phyloP scores from a whole-genome alignment of 768 basidiomycete genomes.

The Xerocomellus chrysenteron region DNA sequence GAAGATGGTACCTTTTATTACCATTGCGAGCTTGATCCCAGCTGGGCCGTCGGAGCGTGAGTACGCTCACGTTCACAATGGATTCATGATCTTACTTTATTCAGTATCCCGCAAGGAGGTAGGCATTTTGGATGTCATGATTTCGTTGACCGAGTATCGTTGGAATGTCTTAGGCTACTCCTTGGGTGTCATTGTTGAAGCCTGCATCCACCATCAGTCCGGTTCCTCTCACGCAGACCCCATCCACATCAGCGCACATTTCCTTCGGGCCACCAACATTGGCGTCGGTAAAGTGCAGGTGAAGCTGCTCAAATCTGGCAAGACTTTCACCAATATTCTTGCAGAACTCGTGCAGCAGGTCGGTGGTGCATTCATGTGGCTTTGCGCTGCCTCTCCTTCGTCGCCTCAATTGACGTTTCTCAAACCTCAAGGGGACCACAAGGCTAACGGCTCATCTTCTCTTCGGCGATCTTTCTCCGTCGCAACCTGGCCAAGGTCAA shows the following conservation, averaged over 20 bases:
- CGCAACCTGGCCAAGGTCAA: conserved; percentile 14
- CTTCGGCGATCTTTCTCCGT: conserved; percentile 47
- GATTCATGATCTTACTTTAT: not conserved
- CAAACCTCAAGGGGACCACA: conserved; percentile 38
- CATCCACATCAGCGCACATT: conserved; percentile 61
- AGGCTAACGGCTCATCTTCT: conserved; percentile 55
- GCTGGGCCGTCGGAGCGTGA: conserved; percentile 48
- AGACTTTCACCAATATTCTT: conserved; percentile 53
- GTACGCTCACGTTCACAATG: conserved; percentile 4
- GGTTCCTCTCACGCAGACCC: conserved; percentile 51
- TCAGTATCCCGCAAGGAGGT: conserved; percentile 59
- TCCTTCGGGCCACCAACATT: conserved; percentile 43
- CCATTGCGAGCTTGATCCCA: conserved; percentile 40
- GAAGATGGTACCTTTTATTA: conserved; percentile 25
- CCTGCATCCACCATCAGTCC: conserved; percentile 52
- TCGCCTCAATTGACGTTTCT: not conserved
- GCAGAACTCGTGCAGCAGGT: conserved; percentile 63
- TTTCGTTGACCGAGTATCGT: not conserved
- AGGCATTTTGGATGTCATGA: not conserved
- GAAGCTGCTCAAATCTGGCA: conserved; percentile 47
- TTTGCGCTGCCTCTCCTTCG: not conserved
- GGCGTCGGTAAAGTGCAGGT: conserved; percentile 49
- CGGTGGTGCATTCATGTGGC: conserved; percentile 6
- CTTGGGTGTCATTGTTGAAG: conserved; percentile 52
- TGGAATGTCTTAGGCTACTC: conserved; percentile 48